Evolutionary conservation across 2,329 filamentous ascomycete genomes (phyloP), one percentile per base, ranked within the genome.

Genomic region (Paracamarosporium sp.): DNA sequence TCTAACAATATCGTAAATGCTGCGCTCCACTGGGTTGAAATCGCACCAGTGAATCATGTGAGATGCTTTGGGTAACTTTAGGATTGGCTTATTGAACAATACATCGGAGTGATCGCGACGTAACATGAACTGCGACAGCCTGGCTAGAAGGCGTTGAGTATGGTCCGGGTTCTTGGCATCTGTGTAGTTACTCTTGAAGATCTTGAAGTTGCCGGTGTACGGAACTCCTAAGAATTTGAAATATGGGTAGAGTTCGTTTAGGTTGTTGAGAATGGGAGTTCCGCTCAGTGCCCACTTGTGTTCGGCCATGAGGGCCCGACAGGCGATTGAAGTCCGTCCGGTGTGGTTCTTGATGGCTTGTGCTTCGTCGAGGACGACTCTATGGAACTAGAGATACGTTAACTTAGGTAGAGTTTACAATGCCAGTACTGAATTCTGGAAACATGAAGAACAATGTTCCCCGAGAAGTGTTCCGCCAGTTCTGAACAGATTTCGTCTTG

Each of bases 311-410:
- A 82, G 59, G 1, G 70, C 76, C 2, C 78, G 76, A 57, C 80
- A 83, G 3, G 82, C 81, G 33, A 81, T 67, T 0, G 78, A 80
- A 0, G 79, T 83, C 4, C 72, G 69, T 1, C 68, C 63, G 0
- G 55, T 55, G 5, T 79, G 71, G 28, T 85, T 87, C 59, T 86
- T 87, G 58, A 88, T 85, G 0, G 63, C 64, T 48, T 87, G 85
- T 0, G 81, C 84, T 63, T 88, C 86, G 44, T 88, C 86, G 0
- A 88, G 72, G 1, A 88, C 78, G 3, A 88, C 58, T 1, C 86
- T 74, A 38, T 83, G 79, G 75, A 51, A 51, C 53, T 54, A 33
- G n/a, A n/a, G n/a, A n/a, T n/a, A n/a, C n/a, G n/a, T n/a, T n/a
- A n/a, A n/a, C n/a, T 35, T 9, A 48, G 2, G 24, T 17, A 30